Conservation (phyloP, 192 early-diverging fungal species). For the Podochytrium sp. region DNA sequence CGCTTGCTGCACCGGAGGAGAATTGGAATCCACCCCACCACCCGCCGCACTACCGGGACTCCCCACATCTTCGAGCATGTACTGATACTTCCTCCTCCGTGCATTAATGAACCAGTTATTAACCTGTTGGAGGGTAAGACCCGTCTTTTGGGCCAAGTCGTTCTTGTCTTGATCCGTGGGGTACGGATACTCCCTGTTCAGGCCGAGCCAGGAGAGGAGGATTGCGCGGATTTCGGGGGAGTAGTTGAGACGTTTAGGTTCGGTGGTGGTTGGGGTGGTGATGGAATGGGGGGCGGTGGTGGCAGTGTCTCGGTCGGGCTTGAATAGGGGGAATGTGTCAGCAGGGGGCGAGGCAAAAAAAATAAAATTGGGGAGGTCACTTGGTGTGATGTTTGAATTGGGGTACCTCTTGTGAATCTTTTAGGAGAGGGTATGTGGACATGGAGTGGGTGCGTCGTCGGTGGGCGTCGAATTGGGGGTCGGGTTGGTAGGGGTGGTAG, state of each 20-base stretch:
- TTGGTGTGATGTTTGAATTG: background rate
- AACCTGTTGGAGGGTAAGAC: constrained; percentile 67
- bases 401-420: background rate
- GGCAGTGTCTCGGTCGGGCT: too few species aligned
- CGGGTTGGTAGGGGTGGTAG: background rate
- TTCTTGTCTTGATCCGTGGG: constrained; percentile 69
- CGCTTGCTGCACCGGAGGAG: background rate
- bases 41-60: too few species aligned
- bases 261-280: background rate
- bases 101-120: constrained; percentile 83
- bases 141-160: constrained; percentile 53
- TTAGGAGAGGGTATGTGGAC: background rate
- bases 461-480: background rate
- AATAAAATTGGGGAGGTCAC: background rate
- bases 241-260: constrained; percentile 34
- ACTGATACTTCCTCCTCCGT: constrained; percentile 59
- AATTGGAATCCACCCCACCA: too few species aligned
- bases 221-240: constrained; percentile 41
- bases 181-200: constrained; percentile 67
- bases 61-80: constrained; percentile 49
- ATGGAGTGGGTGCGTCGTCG: background rate
- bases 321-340: too few species aligned
- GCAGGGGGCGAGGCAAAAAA: too few species aligned
- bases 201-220: constrained; percentile 63
- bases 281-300: background rate